Evolutionary conservation across 495 filamentous ascomycete genomes (phyloP), one percentile per base, ranked within the genome.

Genomic region (Penicillium dipodomyicola): DNA sequence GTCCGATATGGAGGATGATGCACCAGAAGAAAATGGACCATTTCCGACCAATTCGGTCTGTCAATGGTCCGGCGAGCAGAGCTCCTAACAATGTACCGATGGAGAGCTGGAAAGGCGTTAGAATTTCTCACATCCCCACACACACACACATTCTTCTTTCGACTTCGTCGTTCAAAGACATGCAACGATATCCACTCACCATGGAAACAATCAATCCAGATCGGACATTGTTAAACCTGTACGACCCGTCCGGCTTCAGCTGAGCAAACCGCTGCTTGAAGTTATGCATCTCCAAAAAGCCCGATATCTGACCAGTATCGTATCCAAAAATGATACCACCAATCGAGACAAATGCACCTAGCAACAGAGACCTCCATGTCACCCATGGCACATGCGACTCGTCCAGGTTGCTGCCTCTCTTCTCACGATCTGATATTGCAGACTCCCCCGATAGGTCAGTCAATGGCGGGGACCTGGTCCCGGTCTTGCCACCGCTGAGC

Each of bases 21-120:
- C 82, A 82, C 57, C 83, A 82, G 11, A 75, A 59, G 11, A 63
- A 72, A 47, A 82, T 79, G 10, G 70, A 75, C 65, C 67, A 75
- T 64, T 79, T 79, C 6, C 80, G 70, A 3, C 80, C 80, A 50
- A 80, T 69, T 1, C 65, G 63, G 50, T 82, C 76, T 2, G 80
- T 77, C 15, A 81, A 53, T 14, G 78, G 75, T 1, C 71, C 86
- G 7, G 80, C 80, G 22, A 81, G 61, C 15, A 89, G 70, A 37
- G 87, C 82, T 41, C 87, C 87, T 37, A 87, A 63, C n/a, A 90
- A 65, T 5, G 83, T 85, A 40, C 87, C 87, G 43, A 84, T 81
- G 2, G 82, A 82, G 12, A 88, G 73, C 67, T 69, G 32, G 1
- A 44, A 19, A 23, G n/a, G 20, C 19, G 25, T 60, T 44, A 58